Evolutionary conservation across 129 eudicot species (phyloP).

Genomic region (Gnaphalium uliginosum): DNA sequence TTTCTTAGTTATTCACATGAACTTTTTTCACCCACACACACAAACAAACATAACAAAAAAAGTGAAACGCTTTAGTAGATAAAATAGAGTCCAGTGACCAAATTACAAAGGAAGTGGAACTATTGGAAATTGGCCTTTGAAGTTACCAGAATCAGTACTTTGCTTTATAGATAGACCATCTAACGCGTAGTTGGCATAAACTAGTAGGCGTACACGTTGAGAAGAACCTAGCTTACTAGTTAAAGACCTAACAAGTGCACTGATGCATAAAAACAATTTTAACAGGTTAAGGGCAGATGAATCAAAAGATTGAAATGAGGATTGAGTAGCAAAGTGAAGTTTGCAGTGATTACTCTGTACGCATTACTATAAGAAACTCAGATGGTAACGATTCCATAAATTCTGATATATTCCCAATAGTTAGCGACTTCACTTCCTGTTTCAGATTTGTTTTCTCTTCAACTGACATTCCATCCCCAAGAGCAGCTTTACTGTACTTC

Average conservation of each 20-base stretch:
- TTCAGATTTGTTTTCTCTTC: conserved; percentile 70
- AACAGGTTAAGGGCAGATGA: background rate
- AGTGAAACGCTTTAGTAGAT: background rate
- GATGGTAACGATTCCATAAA: conserved; percentile 92
- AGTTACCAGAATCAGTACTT: conserved; percentile 48
- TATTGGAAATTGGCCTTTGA: background rate
- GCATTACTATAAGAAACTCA: conserved; percentile 66
- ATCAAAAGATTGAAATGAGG: background rate
- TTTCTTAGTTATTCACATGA: background rate
- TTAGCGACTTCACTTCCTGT: conserved; percentile 70
- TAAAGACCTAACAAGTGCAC: conserved; percentile 82
- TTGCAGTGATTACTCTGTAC: conserved; percentile 68
- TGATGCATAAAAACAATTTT: conserved; percentile 24
- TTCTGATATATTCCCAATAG: conserved; percentile 65
- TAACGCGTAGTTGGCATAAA: conserved; percentile 80
- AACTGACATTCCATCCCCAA: conserved; percentile 71
- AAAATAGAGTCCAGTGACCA: background rate
- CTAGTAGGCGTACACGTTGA: conserved; percentile 53
- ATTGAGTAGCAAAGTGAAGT: background rate
- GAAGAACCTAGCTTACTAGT: conserved; percentile 75
- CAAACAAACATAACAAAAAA: background rate
- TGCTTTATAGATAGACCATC: conserved; percentile 53
- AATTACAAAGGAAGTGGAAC: background rate
- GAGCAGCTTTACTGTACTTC: conserved; percentile 61
- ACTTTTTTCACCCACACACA: too few species aligned